Evolutionary conservation across 495 filamentous ascomycete genomes (phyloP), one percentile per base, ranked within the genome.

Genomic region (Penicillium canariense): DNA sequence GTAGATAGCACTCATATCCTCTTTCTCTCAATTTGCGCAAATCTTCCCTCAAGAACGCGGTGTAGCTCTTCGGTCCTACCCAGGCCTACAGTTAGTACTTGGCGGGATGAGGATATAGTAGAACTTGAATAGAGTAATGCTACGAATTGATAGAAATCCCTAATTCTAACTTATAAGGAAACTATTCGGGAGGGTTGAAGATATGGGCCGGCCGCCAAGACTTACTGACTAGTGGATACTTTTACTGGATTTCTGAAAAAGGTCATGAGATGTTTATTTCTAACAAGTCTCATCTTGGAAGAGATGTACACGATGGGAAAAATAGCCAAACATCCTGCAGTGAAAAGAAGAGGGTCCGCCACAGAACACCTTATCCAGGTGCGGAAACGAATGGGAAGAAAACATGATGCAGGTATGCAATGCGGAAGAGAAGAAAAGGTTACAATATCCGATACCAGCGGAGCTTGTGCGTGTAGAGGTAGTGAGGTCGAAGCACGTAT

Each of bases 301-400:
- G 52, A 65, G 56, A 60, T 61, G 43, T 69, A 69, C 63, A 69
- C 23, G 48, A 52, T 36, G 31, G 40, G 62, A 61, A 52, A 52
- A 55, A 58, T 36, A 6, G 26, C 30, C 4, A 28, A 18, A 45
- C 12, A 64, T 54, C 23, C 26, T 58, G 51, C 44, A 52, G 27
- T 34, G 42, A 56, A 62, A 47, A 49, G 30, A 57, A 64, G 31
- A 56, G 32, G 60, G 58, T 59, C 58, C 59, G 32, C 26, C 49
- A 57, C 36, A n/a, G 15, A 39, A 44, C 35, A 30, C 39, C 9
- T 20, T 23, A 31, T 17, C 43, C n/a, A 31, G 46, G 45, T 55
- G 23, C 34, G 56, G 47, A 63, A 63, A 58, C 25, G 55, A 62
- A 62, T 44, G 46, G 31, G 55, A 58, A 32, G 4, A 52, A 45